Conservation (phyloP, 257 asterid species). For the Salvia miltiorrhiza region DNA sequence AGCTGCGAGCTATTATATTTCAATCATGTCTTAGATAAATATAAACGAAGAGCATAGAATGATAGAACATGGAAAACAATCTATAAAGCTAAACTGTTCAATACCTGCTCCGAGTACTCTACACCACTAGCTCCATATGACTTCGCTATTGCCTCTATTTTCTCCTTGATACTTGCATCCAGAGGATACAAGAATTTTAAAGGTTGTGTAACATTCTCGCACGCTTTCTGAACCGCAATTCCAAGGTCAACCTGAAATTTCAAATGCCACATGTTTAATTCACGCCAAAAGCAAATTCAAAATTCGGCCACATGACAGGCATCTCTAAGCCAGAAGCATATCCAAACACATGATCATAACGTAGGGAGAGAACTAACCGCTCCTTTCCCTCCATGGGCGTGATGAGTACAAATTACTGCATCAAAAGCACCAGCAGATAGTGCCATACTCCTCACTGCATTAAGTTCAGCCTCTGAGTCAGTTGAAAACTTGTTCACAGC, state of each 20-base stretch:
- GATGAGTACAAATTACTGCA: conserved; percentile 91
- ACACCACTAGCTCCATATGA: conserved; percentile 96
- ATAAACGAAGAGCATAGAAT: neutral
- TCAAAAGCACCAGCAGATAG: conserved; percentile 93
- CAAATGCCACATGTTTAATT: conserved; percentile 5
- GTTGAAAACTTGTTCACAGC: conserved; percentile 89
- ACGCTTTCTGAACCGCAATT: conserved; percentile 82
- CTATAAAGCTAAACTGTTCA: conserved; percentile 12
- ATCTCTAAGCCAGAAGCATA: conserved; percentile 1
- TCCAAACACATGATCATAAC: neutral
- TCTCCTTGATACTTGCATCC: conserved; percentile 79
- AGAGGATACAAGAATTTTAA: conserved; percentile 82
- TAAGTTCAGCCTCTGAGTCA: conserved; percentile 82
- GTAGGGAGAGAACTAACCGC: conserved; percentile 59
- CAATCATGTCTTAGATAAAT: neutral
- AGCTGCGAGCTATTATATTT: neutral
- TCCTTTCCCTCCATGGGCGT: conserved; percentile 98
- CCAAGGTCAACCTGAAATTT: conserved; percentile 84
- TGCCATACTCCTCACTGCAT: conserved; percentile 72
- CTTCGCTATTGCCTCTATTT: conserved; percentile 89
- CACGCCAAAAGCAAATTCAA: no score
- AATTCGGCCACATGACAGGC: neutral
- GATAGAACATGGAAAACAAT: neutral
- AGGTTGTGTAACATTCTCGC: conserved; percentile 73
- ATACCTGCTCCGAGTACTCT: conserved; percentile 92